These are phyloP conservation scores for Laetiporus sulphureus DNA, from an alignment of 1,284 basidiomycete genomes.

Conservation along the genomic window DNA sequence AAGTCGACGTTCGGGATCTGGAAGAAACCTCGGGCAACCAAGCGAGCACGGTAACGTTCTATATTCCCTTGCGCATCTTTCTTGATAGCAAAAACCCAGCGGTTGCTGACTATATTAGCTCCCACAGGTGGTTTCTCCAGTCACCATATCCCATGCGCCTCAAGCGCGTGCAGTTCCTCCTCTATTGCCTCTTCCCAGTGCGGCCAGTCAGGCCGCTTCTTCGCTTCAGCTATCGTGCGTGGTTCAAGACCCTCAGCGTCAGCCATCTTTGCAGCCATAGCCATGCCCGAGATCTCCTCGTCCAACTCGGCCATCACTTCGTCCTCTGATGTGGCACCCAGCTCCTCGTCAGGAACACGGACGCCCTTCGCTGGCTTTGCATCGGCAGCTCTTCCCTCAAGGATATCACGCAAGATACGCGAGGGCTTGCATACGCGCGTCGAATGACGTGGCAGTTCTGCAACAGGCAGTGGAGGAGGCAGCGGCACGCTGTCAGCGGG, in stretches of 20 bases:
- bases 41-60: constrained; percentile 25
- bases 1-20: constrained; percentile 33
- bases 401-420: neutral
- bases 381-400: neutral
- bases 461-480: too few species aligned
- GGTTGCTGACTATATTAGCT: constrained; percentile 21
- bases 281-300: constrained; percentile 4
- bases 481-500: too few species aligned
- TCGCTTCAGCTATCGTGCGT: constrained; percentile 3
- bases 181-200: constrained; percentile 1
- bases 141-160: neutral
- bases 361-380: neutral
- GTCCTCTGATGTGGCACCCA: neutral
- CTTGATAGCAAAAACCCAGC: constrained; percentile 30
- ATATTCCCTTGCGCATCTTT: constrained; percentile 21
- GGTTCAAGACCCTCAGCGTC: constrained; percentile 8
- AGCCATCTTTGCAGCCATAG: constrained; percentile 8
- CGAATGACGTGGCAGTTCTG: neutral
- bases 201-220: constrained; percentile 10
- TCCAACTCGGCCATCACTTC: neutral
- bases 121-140: constrained; percentile 10
- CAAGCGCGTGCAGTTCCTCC: neutral
- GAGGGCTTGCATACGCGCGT: neutral
- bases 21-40: constrained; percentile 32
- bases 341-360: neutral